Conservation (phyloP, 1,284 basidiomycete species). For the Phylloporus sp. region DNA sequence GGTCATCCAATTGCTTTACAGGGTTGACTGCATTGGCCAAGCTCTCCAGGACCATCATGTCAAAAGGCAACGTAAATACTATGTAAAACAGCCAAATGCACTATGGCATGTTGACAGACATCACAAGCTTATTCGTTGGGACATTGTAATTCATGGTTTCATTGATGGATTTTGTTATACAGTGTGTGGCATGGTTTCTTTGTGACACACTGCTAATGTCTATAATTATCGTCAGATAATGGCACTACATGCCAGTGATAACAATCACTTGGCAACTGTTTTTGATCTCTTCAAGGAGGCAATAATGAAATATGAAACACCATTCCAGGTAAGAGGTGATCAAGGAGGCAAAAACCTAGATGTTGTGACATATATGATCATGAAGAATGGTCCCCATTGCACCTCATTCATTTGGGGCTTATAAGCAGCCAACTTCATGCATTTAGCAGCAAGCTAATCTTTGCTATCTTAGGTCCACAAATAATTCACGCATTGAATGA, state of each 20-base stretch:
- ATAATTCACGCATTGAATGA: conserved; percentile 1
- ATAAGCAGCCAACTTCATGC: no score
- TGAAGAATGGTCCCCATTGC: conserved; percentile 22
- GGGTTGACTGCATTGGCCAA: no score
- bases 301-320: background rate
- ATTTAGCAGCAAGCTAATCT: no score
- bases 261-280: conserved; percentile 11
- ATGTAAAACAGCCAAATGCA: no score
- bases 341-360: conserved; percentile 33
- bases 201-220: no score
- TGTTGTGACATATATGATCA: conserved; percentile 25
- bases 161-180: conserved; percentile 5
- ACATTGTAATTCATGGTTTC: conserved; percentile 51
- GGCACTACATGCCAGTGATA: background rate
- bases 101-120: conserved; percentile 48
- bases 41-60: no score
- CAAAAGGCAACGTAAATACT: no score
- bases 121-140: conserved; percentile 53
- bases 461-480: no score
- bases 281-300: conserved; percentile 6
- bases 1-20: no score
- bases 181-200: background rate
- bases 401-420: conserved; percentile 36
- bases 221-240: background rate
- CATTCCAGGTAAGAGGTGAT: conserved; percentile 4